These are phyloP conservation scores for Eutypella sp. DNA, from an alignment of 2,329 filamentous ascomycete genomes.

Conservation along the genomic window DNA sequence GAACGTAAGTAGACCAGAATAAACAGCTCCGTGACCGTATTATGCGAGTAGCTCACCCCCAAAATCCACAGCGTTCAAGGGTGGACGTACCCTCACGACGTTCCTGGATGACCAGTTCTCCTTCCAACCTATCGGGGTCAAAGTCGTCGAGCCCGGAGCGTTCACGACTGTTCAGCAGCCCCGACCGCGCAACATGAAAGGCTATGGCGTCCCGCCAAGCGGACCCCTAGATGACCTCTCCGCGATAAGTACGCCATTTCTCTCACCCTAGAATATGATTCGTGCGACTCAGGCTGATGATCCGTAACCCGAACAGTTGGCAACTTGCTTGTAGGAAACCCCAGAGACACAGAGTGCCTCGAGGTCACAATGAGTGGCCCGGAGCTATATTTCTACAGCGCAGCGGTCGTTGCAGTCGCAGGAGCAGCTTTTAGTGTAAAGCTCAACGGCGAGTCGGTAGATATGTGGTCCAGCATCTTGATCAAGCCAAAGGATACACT, in stretches of 20 bases:
- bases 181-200: constrained; percentile 28
- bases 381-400: constrained; percentile 28
- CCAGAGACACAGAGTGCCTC: constrained; percentile 22
- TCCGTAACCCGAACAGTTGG: constrained; percentile 18
- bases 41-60: neutral
- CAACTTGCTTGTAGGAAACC: constrained; percentile 32
- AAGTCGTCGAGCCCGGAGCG: constrained; percentile 31
- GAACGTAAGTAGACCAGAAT: constrained; percentile 2
- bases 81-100: constrained; percentile 11
- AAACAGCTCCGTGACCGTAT: neutral
- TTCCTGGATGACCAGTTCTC: constrained; percentile 13
- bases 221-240: constrained; percentile 38
- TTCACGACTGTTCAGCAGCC: constrained; percentile 37
- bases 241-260: constrained; percentile 3
- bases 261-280: neutral
- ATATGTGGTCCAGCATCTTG: constrained; percentile 18
- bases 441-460: constrained; percentile 16
- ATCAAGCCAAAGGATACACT: constrained; percentile 21
- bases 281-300: neutral
- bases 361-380: constrained; percentile 33
- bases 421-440: constrained; percentile 24
- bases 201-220: constrained; percentile 34
- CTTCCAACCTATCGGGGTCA: constrained; percentile 18
- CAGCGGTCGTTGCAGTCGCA: constrained; percentile 26
- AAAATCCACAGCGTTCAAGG: constrained; percentile 2